Percentiles rank a stretch among this genome's conserved stretches.
phyloP scores from a whole-genome alignment of 2,329 filamentous ascomycete species.

The Colletotrichum noveboracense region DNA sequence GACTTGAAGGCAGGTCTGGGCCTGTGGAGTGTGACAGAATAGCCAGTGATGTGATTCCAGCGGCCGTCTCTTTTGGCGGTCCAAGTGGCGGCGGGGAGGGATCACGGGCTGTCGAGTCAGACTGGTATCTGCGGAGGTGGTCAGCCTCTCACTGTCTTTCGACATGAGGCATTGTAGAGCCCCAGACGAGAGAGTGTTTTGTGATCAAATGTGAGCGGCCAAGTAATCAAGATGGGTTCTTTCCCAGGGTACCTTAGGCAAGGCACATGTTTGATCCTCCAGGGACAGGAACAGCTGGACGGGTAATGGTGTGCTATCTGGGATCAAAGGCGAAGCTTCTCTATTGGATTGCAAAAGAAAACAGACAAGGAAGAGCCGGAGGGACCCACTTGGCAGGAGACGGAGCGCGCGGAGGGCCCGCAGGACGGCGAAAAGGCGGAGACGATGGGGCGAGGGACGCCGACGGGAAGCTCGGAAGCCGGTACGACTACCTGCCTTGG shows the following conservation, averaged over 20 bases:
- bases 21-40: not conserved
- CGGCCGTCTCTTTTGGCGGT: not conserved
- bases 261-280: not conserved
- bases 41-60: not conserved
- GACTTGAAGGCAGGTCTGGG: not conserved
- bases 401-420: not conserved
- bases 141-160: not conserved
- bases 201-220: not conserved
- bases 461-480: not conserved
- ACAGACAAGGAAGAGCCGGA: not conserved
- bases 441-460: not conserved
- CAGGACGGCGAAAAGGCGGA: not conserved
- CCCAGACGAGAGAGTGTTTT: not conserved
- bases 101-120: not conserved
- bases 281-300: not conserved
- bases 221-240: not conserved
- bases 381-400: slow-evolving; percentile 5
- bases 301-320: not conserved
- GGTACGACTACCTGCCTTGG: not conserved
- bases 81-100: not conserved
- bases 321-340: not conserved
- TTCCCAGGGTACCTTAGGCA: not conserved
- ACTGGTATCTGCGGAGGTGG: not conserved
- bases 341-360: not conserved
- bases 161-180: not conserved